Evolutionary conservation across 176 grass and related monocot species (phyloP).

Genomic region (Thinopyrum elongatum): DNA sequence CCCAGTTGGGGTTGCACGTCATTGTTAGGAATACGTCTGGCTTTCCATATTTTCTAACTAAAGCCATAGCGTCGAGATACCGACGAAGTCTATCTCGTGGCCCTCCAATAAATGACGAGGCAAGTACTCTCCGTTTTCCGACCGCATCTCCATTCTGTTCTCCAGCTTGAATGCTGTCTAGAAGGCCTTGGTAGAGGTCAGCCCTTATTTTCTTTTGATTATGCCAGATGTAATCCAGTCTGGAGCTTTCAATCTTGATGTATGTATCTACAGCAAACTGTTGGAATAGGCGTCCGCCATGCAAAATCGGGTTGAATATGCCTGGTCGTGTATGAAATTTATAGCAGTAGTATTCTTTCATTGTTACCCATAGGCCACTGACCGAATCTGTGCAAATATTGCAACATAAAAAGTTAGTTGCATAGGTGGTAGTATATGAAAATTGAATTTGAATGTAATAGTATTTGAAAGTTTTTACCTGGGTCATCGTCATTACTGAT

Average conservation of each 20-base stretch:
- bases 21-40: too few relatives aligned
- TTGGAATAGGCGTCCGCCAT: background rate
- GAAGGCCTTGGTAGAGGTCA: background rate
- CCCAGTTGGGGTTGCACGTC: too few relatives aligned
- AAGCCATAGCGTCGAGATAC: too few relatives aligned
- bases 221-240: background rate
- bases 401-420: background rate
- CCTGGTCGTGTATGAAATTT: background rate
- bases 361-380: background rate
- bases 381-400: background rate
- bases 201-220: background rate
- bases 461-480: too few relatives aligned
- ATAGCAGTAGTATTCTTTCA: too few relatives aligned
- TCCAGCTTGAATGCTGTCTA: background rate
- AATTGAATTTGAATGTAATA: too few relatives aligned
- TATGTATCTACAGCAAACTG: background rate
- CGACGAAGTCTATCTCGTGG: too few relatives aligned
- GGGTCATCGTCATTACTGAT: too few relatives aligned
- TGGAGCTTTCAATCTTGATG: background rate
- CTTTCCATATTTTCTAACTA: too few relatives aligned
- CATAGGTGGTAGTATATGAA: too few relatives aligned
- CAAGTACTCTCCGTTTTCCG: background rate
- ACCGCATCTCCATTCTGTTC: background rate
- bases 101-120: background rate
- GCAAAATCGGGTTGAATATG: background rate